Percentiles rank a stretch among this genome's conserved stretches.
These are phyloP conservation scores for Boechera retrofracta DNA, from an alignment of 345 rosid species.

Conservation along the genomic window DNA sequence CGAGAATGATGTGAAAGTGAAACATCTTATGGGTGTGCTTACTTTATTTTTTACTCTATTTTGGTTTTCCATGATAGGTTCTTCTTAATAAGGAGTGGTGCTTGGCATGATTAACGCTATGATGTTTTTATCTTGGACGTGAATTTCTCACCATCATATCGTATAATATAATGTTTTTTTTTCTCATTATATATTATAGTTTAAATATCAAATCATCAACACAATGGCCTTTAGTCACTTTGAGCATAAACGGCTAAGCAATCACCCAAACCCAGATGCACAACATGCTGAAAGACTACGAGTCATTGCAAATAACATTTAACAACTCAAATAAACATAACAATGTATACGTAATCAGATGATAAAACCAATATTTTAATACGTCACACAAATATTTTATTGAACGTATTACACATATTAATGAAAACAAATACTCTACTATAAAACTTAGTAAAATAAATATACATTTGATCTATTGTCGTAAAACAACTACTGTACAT, in stretches of 20 bases:
- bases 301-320: neutral
- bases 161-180: constrained; percentile 27
- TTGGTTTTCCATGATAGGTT: constrained; percentile 4
- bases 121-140: constrained; percentile 33
- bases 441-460: too few species aligned
- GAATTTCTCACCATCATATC: constrained; percentile 29
- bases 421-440: too few species aligned
- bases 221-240: neutral
- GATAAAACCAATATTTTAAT: too few species aligned
- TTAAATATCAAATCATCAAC: neutral
- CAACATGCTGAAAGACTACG: neutral
- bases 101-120: constrained; percentile 45
- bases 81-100: constrained; percentile 35
- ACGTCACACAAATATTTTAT: too few species aligned
- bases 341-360: neutral
- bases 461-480: neutral
- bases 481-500: neutral
- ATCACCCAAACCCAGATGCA: neutral
- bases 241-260: neutral
- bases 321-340: neutral
- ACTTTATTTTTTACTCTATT: constrained; percentile 4
- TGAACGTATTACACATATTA: too few species aligned
- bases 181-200: neutral
- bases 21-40: constrained; percentile 35
- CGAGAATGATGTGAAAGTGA: constrained; percentile 46